Evolutionary conservation across 2,329 filamentous ascomycete genomes (phyloP).

Genomic region (Aspergillus versicolor): DNA sequence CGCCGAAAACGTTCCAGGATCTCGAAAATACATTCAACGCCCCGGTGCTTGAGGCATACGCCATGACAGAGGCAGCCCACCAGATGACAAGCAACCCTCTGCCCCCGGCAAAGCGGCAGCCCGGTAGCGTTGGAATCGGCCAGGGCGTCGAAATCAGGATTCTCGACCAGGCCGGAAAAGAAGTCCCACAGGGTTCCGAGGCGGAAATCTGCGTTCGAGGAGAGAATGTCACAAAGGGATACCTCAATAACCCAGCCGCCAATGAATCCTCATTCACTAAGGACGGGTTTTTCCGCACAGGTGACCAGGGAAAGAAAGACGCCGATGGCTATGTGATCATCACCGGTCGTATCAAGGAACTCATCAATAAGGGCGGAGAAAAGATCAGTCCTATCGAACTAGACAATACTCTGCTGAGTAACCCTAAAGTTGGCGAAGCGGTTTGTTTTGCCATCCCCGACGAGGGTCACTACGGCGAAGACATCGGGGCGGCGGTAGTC

Average conservation of each 20-base stretch:
- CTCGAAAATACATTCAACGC: conserved; percentile 74
- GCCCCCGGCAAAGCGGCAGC: conserved; percentile 70
- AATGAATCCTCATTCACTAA: conserved; percentile 72
- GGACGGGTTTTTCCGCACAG: conserved; percentile 81
- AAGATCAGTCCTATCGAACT: conserved; percentile 88
- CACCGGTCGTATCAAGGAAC: conserved; percentile 88
- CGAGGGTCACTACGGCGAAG: conserved; percentile 74
- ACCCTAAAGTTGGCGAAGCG: conserved; percentile 72
- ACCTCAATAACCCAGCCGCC: conserved; percentile 77
- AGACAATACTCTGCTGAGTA: conserved; percentile 75
- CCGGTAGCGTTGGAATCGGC: conserved; percentile 77
- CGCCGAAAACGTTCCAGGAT: conserved; percentile 76
- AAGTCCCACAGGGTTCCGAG: conserved; percentile 67
- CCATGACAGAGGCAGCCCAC: conserved; percentile 82
- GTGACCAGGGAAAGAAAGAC: conserved; percentile 80
- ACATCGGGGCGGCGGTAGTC: conserved; percentile 74
- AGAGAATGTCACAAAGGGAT: conserved; percentile 80
- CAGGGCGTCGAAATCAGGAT: conserved; percentile 82
- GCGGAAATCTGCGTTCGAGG: conserved; percentile 82
- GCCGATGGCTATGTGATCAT: conserved; percentile 79
- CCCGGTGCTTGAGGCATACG: conserved; percentile 84
- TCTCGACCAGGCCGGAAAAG: conserved; percentile 66
- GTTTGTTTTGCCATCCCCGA: conserved; percentile 82
- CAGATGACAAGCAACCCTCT: conserved; percentile 59
- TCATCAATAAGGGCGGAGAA: conserved; percentile 86